Base-by-base conservation (phyloP, 345 rosid genomes). In the Turnera subulata region DNA sequence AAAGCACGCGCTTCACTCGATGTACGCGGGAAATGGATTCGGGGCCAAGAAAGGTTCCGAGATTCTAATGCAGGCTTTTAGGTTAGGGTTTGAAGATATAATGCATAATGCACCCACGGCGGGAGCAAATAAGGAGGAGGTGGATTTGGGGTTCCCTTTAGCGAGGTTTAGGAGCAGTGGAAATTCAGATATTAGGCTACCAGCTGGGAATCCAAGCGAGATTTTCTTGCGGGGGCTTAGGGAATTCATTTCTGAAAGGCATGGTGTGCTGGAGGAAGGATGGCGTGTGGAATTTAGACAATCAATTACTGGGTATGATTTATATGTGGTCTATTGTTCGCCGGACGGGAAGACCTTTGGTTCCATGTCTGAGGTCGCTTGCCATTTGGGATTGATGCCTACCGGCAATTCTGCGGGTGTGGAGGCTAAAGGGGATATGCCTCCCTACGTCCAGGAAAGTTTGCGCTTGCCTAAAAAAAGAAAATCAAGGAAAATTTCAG, bases 281-380 rank as follows among this genome's bases (percentile, higher is more conserved):
- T 87, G 96, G 97, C 80, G 42, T 42, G 92, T 87, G 29, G 92
- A 93, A 71, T 69, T 85, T 55, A 84, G 73, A 61, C 86, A 72
- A 52, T 79, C 86, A 26, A 38, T 54, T 22, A 53, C 74, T 59
- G 71, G 74, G 73, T 68, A 73, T 82, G 86, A 79, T 59, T 59
- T 67, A 20, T 76, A 68, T 77, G 77, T 81, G 52, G 79, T 79
- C 62, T 92, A 82, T 63, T 79, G 83, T 69, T 83, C 92, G 64
- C 98, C 95, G 37, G 84, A 78, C 80, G 96, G 96, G 47, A 79
- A 68, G 76, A 78, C 74, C 19, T 92, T 92, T 83, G 78, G 78
- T 69, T 82, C 96, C 48, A 59, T 86, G 80, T 67, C 69, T 66
- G 95, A 82, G 73, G 98, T 92, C 79, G 96, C 95, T 65, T 63